Evolutionary conservation across 2,329 filamentous ascomycete species (phyloP).

Genomic region (Talaromyces amestolkiae): DNA sequence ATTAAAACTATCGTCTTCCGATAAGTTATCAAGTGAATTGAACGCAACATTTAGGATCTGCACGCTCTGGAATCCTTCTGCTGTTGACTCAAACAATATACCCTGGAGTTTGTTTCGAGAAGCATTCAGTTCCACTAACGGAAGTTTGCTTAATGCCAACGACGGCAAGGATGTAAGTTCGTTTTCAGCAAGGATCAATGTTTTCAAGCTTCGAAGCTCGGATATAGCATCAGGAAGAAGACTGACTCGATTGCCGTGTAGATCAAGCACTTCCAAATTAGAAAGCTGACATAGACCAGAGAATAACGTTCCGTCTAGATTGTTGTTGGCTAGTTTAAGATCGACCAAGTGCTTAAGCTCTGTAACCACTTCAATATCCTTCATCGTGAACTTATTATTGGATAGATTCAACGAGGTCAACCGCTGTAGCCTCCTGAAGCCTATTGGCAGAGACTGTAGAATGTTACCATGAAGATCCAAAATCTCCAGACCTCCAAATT

Average conservation of each 20-base stretch:
- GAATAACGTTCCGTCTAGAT: constrained; percentile 66
- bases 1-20: constrained; percentile 51
- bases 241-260: constrained; percentile 76
- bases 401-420: constrained; percentile 82
- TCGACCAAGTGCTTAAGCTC: constrained; percentile 73
- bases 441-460: constrained; percentile 68
- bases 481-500: constrained; percentile 78
- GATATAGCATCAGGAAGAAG: constrained; percentile 65
- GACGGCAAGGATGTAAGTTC: constrained; percentile 69
- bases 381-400: constrained; percentile 74
- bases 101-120: constrained; percentile 77
- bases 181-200: constrained; percentile 79
- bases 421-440: constrained; percentile 68
- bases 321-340: constrained; percentile 76
- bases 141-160: constrained; percentile 63
- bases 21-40: constrained; percentile 65
- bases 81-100: constrained; percentile 63
- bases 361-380: constrained; percentile 68
- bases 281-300: constrained; percentile 61
- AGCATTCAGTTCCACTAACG: constrained; percentile 69
- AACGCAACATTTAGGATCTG: constrained; percentile 74
- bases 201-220: constrained; percentile 66
- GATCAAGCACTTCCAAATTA: constrained; percentile 74
- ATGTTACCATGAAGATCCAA: constrained; percentile 85
- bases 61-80: constrained; percentile 60